Percentiles rank a stretch among this genome's conserved stretches.
phyloP scores from a whole-genome alignment of 2,329 filamentous ascomycete species.

The Grosmannia huntii region DNA sequence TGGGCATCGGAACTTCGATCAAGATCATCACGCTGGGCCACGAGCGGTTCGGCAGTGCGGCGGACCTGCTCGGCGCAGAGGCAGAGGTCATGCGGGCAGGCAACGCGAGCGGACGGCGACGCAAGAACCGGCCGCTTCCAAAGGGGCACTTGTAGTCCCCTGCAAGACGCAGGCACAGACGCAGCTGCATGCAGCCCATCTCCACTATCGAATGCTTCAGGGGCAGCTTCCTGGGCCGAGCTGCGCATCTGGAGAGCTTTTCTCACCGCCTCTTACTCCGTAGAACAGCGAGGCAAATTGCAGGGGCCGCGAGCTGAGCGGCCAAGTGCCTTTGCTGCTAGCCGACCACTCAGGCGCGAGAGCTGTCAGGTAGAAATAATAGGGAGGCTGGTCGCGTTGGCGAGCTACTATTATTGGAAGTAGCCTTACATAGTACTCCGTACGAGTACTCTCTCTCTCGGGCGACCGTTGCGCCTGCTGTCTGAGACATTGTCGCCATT shows the following conservation, averaged over 20 bases:
- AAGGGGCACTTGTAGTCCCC: too few relatives aligned
- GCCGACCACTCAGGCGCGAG: neutral
- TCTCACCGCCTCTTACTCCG: neutral
- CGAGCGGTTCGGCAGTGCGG: slow-evolving; percentile 44
- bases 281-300: neutral
- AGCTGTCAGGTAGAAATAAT: neutral
- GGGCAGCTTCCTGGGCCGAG: neutral
- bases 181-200: neutral
- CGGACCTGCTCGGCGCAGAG: slow-evolving; percentile 13
- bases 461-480: neutral
- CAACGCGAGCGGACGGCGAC: neutral
- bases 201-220: neutral
- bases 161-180: neutral
- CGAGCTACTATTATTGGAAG: neutral
- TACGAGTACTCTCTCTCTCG: neutral
- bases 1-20: slow-evolving; percentile 60
- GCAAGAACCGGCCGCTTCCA: neutral
- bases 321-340: neutral
- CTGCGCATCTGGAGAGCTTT: neutral
- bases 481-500: neutral
- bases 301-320: neutral
- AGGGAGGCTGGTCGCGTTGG: neutral
- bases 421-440: neutral
- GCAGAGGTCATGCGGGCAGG: neutral
- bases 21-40: slow-evolving; percentile 58